Base-by-base conservation (phyloP, 2,329 filamentous ascomycete species). In the Cryphonectria naterciae region DNA sequence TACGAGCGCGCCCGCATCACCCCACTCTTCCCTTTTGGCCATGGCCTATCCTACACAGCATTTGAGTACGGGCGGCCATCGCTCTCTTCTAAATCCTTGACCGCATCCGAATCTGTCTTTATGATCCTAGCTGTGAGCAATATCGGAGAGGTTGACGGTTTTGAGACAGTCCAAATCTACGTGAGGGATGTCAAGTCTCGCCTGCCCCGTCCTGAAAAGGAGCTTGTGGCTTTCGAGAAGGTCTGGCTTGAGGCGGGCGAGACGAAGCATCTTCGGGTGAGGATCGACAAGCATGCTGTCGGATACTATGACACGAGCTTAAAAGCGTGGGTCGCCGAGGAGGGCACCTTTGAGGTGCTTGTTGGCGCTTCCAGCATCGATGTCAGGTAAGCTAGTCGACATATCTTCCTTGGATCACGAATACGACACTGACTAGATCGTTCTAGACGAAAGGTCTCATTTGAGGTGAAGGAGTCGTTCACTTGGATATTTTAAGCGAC, bases 21-120 rank as follows among this genome's bases (percentile, higher is more conserved):
- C 6, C 89, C 90, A 0, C 83, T 92, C 0, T 94, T 93, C 80
- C 85, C 90, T 39, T 94, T 94, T 74, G 92, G 92, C 15, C 91
- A 93, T 77, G 92, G 92, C 1, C 84, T 94, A 10, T 92, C 90
- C 0, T 94, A 94, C 79, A 93, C 91, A 0, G 86, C 82, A 0
- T 94, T 94, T 77, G 84, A 86, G 63, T 91, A 92, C 76, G 88
- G 88, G 19, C 81, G 84, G 0, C 85, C 89, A 0, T 84, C 84
- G 4, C 83, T 91, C 68, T 84, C 81, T 75, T 76, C 78, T 2
- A 78, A 79, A 67, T 78, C 81, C 1, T 77, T 87, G 69, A 75
- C 79, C 52, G 75, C 83, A 58, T 74, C 82, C 69, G 80, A 75
- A 65, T 80, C 77, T 0, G 80, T 86, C 69, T 83, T 84, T 67